phyloP scores from a whole-genome alignment of 495 filamentous ascomycete species.

The Hypoxylon cercidicola region DNA sequence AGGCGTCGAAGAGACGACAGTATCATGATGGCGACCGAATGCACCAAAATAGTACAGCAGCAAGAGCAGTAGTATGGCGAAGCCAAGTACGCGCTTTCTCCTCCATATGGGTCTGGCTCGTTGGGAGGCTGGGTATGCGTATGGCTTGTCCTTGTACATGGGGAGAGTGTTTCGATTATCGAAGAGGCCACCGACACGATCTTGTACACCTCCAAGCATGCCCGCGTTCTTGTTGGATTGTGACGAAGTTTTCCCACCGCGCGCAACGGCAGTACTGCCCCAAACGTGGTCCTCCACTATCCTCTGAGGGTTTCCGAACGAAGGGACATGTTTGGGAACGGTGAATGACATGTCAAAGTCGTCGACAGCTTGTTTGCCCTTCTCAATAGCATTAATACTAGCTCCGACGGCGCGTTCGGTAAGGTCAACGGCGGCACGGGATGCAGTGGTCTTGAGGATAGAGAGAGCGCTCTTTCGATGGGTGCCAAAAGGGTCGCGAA shows the following conservation, averaged over 20 bases:
- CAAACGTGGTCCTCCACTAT: slow-evolving; percentile 74
- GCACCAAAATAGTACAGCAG: slow-evolving; percentile 70
- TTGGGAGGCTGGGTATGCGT: slow-evolving; percentile 69
- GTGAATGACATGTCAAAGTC: slow-evolving; percentile 72
- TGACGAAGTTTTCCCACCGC: slow-evolving; percentile 26
- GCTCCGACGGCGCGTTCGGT: slow-evolving; percentile 55
- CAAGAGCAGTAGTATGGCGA: slow-evolving; percentile 56
- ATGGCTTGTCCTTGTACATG: slow-evolving; percentile 99
- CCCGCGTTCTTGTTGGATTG: slow-evolving; percentile 46
- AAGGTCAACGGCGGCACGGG: slow-evolving; percentile 51
- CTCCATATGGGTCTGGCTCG: slow-evolving; percentile 59
- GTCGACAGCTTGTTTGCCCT: slow-evolving; percentile 53
- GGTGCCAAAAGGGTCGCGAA: slow-evolving; percentile 63
- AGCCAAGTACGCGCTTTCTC: slow-evolving; percentile 58
- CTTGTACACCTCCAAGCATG: slow-evolving; percentile 58
- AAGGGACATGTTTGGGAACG: slow-evolving; percentile 74
- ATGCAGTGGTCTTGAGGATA: slow-evolving; percentile 55
- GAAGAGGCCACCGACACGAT: slow-evolving; percentile 57
- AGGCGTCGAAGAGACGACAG: slow-evolving; percentile 40
- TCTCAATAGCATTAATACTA: slow-evolving; percentile 54
- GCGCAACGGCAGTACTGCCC: slow-evolving; percentile 57
- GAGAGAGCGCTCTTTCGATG: slow-evolving; percentile 57
- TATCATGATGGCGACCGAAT: slow-evolving; percentile 53
- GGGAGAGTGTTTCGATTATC: slow-evolving; percentile 73
- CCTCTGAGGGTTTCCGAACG: slow-evolving; percentile 74